Evolutionary conservation across 345 rosid genomes (phyloP), one percentile per base, ranked within the genome.

Genomic region (Brassica incana): DNA sequence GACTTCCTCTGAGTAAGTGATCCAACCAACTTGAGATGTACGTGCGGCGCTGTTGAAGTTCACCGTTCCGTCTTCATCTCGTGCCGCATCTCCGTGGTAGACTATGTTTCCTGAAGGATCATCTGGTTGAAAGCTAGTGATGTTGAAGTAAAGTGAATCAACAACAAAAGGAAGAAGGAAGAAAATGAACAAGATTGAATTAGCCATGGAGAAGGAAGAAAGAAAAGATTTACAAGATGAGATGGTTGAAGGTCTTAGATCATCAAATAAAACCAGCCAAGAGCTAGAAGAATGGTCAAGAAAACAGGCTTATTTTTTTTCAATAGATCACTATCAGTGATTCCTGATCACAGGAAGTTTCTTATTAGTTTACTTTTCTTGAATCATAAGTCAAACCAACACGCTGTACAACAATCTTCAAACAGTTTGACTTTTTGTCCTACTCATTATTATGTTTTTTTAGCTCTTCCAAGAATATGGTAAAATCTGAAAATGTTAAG

Each of bases 1-100:
- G 1, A 79, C 71, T 1, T 67, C 43, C 9, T 73, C 6, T 0
- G 69, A 15, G 36, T 80, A 80, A 15, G 75, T 67, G 8, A 61
- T 65, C 63, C 75, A 69, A 50, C 83, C 83, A 74, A 80, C 75
- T 5, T 76, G 73, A 63, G 74, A 58, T 30, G 56, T n/a, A 2
- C 9, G 20, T 1, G 20, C 8, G 35, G 6, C 69, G 15, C 16
- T 71, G 81, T 62, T 78, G 54, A 78, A 72, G 54, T 67, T 68
- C 12, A 78, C 78, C 1, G 68, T 68, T 6, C 74, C 73, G 12
- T 73, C 50, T 16, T 38, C 40, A 10, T 67, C 60, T 0, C 74
- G 20, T 0, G 9, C 9, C 56, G 82, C 82, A 73, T 79, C 74
- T 1, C 69, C 82, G 16, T 66, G 50, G 62, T 73, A 79, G 0